Evolutionary conservation across 345 rosid species (phyloP).

Genomic region (Hibiscus tridactylites): DNA sequence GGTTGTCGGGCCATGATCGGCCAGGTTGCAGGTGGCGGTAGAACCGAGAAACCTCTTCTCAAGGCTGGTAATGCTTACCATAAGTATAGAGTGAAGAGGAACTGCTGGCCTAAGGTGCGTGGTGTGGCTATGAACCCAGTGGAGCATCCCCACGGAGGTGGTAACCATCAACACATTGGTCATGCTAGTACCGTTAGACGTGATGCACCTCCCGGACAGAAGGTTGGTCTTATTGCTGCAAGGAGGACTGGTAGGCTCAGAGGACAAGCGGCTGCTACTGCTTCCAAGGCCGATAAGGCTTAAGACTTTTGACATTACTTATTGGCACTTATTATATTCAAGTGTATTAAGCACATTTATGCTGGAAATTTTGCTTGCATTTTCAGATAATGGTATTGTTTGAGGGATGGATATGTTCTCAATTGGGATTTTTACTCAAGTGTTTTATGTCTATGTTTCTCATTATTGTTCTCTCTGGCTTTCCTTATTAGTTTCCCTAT

Average conservation of each 20-base stretch:
- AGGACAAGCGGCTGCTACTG: conserved; percentile 67
- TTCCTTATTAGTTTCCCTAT: neutral
- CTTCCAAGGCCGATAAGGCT: conserved; percentile 52
- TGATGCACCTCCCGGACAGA: conserved; percentile 63
- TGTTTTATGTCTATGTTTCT: neutral
- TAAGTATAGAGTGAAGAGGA: conserved; percentile 64
- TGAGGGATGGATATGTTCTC: neutral
- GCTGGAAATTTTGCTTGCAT: conserved; percentile 5
- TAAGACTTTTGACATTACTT: neutral
- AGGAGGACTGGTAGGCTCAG: conserved; percentile 69
- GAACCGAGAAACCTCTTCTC: conserved; percentile 63
- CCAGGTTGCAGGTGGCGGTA: conserved; percentile 75
- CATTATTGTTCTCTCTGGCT: neutral
- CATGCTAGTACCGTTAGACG: conserved; percentile 65
- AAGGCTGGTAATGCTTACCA: conserved; percentile 75
- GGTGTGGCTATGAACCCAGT: conserved; percentile 86
- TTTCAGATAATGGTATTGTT: neutral
- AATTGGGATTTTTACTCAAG: neutral
- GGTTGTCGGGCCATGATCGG: conserved; percentile 74
- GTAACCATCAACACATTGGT: conserved; percentile 81
- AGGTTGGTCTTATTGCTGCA: conserved; percentile 74
- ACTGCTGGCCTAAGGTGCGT: conserved; percentile 80
- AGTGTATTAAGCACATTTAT: neutral
- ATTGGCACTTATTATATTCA: neutral
- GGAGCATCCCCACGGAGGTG: conserved; percentile 83